Evolutionary conservation across 768 basidiomycete genomes (phyloP).

Genomic region (Phaeolepiota aurea): DNA sequence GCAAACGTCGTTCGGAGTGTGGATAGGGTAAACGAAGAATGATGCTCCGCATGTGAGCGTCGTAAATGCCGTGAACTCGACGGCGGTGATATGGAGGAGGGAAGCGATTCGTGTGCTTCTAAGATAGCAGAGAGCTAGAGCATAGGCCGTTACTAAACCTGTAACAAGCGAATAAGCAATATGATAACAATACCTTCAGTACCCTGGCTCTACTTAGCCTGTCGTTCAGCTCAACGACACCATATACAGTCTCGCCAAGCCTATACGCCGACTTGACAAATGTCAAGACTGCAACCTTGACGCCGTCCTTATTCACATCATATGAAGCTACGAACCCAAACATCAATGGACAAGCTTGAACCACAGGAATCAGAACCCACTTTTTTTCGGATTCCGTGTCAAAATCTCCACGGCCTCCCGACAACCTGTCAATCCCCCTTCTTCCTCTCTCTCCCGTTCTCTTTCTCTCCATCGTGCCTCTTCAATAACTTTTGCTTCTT

Average conservation of each 20-base stretch:
- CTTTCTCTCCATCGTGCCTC: constrained; percentile 21
- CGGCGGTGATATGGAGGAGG: constrained; percentile 44
- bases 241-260: constrained; percentile 86
- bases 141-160: too few species aligned
- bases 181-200: constrained; percentile 75
- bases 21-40: constrained; percentile 65
- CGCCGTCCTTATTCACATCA: constrained; percentile 91
- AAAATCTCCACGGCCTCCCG: constrained; percentile 87
- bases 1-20: constrained; percentile 77
- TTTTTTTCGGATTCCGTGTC: constrained; percentile 83
- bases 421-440: constrained; percentile 46
- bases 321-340: constrained; percentile 59
- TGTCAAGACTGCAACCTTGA: constrained; percentile 83
- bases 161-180: too few species aligned
- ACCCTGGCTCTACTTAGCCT: constrained; percentile 65
- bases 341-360: constrained; percentile 1
- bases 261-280: constrained; percentile 89
- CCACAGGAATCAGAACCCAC: constrained; percentile 29
- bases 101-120: constrained; percentile 83
- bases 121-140: constrained; percentile 78
- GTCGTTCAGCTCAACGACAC: constrained; percentile 83
- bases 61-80: constrained; percentile 45
- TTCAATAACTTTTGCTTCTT: too few species aligned
- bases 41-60: constrained; percentile 81
- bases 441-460: constrained; percentile 30